Conservation (phyloP, 2,329 filamentous ascomycete genomes). For the Cercospora sesami region DNA sequence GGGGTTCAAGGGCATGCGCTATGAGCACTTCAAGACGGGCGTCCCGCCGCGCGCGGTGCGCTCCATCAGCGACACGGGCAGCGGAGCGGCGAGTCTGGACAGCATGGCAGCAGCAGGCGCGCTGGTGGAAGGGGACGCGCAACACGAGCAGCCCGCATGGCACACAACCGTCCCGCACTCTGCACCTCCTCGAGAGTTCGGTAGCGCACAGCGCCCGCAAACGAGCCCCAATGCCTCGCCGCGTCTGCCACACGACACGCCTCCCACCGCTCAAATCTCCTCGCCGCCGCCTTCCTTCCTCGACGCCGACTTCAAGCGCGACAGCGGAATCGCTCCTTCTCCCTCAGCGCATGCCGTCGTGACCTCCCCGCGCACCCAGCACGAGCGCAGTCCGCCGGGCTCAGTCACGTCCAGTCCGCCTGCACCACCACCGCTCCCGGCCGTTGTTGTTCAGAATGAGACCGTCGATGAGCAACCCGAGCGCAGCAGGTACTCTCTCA, state of each 20-base stretch:
- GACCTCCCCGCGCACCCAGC: conserved; percentile 13
- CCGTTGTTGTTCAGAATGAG: conserved; percentile 47
- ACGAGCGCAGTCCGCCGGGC: not conserved
- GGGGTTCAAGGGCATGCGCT: conserved; percentile 12
- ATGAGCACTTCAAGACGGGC: conserved; percentile 15
- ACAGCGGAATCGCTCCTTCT: conserved; percentile 39
- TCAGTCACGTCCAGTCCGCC: not conserved
- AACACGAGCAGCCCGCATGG: not conserved
- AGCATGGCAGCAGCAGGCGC: not conserved
- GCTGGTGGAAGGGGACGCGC: not conserved
- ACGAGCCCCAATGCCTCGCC: not conserved
- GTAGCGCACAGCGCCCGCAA: not conserved
- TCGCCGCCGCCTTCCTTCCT: not conserved
- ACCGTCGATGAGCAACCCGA: conserved; percentile 18
- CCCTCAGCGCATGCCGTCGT: conserved; percentile 26
- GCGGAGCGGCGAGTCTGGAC: conserved; percentile 7
- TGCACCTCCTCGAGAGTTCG: not conserved
- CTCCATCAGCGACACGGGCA: conserved; percentile 6
- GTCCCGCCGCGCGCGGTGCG: conserved; percentile 7
- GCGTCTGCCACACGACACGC: not conserved
- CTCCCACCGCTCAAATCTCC: not conserved
- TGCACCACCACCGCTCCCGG: conserved; percentile 39
- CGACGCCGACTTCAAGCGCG: conserved; percentile 31
- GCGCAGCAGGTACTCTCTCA: conserved; percentile 20
- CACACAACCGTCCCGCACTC: not conserved